Conservation (phyloP, 495 filamentous ascomycete species). For the Cercophora scortea region DNA sequence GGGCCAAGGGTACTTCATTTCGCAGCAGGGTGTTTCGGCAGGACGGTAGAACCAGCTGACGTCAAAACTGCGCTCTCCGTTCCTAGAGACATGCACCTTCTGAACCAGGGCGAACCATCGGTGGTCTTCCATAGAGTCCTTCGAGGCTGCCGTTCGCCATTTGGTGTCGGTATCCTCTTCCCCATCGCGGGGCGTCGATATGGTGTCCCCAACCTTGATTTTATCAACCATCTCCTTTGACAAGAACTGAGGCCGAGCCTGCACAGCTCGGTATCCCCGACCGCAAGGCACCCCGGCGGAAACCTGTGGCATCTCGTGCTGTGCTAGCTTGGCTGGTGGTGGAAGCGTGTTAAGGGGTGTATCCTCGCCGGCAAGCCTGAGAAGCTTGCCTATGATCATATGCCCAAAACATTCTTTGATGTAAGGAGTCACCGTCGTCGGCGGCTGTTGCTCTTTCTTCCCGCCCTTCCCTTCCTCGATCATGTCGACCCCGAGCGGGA, state of each 20-base stretch:
- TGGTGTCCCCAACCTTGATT: slow-evolving; percentile 31
- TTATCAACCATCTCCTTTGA: slow-evolving; percentile 1
- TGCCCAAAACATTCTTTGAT: slow-evolving; percentile 55
- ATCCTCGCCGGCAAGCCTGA: slow-evolving; percentile 18
- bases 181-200: slow-evolving; percentile 34
- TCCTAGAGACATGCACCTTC: slow-evolving; percentile 26
- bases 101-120: slow-evolving; percentile 65
- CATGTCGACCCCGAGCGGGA: slow-evolving; percentile 2
- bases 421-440: slow-evolving; percentile 62
- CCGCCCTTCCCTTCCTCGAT: background rate
- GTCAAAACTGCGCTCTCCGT: slow-evolving; percentile 37
- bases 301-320: background rate
- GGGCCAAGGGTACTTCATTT: slow-evolving; percentile 54
- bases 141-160: slow-evolving; percentile 46
- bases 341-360: background rate
- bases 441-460: slow-evolving; percentile 1
- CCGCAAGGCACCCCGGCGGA: no score
- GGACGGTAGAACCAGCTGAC: slow-evolving; percentile 68
- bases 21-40: slow-evolving; percentile 55
- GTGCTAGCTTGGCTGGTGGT: background rate
- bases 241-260: background rate
- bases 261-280: background rate
- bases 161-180: slow-evolving; percentile 30
- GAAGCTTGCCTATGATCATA: slow-evolving; percentile 48
- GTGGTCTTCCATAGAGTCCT: slow-evolving; percentile 27